phyloP scores from a whole-genome alignment of 2,329 filamentous ascomycete genomes.

The Ophiostoma sp. region DNA sequence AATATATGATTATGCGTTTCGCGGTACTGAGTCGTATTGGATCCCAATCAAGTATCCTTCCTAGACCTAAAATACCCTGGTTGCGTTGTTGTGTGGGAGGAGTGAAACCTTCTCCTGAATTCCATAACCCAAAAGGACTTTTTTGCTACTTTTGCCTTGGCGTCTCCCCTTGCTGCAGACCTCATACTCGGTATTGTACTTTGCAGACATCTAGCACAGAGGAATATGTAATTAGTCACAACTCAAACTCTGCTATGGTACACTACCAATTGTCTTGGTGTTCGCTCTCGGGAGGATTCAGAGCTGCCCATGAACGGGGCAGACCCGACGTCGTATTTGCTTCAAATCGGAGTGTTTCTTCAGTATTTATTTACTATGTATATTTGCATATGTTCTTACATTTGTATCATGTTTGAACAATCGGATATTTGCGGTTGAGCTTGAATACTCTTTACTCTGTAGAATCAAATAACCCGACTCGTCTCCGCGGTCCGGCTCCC shows the following conservation, averaged over 20 bases:
- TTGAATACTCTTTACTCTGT: background rate
- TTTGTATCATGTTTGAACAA: too few species aligned
- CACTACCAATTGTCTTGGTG: background rate
- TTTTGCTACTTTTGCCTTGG: background rate
- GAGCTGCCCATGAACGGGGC: background rate
- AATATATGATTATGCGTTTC: background rate
- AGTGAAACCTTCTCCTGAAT: background rate
- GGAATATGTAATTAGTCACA: too few species aligned
- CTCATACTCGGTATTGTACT: background rate
- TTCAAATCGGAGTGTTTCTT: background rate
- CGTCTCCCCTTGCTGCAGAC: background rate
- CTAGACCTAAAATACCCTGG: background rate
- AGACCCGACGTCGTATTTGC: background rate
- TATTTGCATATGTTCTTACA: background rate
- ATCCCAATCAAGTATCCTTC: slow-evolving; percentile 2
- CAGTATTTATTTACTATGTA: background rate
- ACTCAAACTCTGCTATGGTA: too few species aligned
- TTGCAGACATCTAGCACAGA: too few species aligned
- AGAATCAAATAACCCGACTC: background rate
- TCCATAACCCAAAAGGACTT: background rate
- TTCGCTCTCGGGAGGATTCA: background rate
- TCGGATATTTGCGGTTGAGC: too few species aligned
- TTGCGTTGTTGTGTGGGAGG: background rate
- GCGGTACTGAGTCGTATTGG: background rate
- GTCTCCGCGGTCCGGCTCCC: background rate